Evolutionary conservation across 305 asterid genomes (phyloP).

Genomic region (Fraxinus floribunda): DNA sequence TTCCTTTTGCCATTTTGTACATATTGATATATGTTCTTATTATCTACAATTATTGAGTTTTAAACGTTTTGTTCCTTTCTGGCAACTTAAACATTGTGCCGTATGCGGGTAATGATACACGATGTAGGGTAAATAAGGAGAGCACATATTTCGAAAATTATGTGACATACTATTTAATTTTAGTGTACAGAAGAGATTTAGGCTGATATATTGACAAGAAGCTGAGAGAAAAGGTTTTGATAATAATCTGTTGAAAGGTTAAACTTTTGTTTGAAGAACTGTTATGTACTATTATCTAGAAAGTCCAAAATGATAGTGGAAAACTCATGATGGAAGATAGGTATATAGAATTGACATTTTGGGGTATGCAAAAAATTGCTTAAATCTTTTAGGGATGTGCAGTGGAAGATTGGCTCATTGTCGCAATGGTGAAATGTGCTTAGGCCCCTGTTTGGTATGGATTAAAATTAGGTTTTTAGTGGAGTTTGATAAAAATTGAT

Average conservation of each 20-base stretch:
- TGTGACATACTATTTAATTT: background rate
- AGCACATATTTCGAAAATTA: background rate
- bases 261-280: background rate
- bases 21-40: slow-evolving; percentile 5
- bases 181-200: background rate
- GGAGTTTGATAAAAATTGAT: background rate
- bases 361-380: background rate
- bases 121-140: slow-evolving; percentile 2
- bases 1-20: slow-evolving; percentile 10
- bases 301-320: slow-evolving; percentile 4
- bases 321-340: background rate
- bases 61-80: background rate
- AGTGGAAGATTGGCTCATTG: background rate
- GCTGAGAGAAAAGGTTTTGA: background rate
- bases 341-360: background rate
- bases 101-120: background rate
- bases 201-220: background rate
- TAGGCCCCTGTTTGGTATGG: background rate
- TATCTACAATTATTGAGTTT: background rate
- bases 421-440: background rate
- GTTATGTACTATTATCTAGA: background rate
- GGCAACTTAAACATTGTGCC: background rate
- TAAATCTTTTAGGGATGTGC: background rate
- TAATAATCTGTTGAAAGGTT: slow-evolving; percentile 9
- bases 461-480: background rate